Base-by-base conservation (phyloP, 768 basidiomycete genomes). In the Dioszegia crocea region DNA sequence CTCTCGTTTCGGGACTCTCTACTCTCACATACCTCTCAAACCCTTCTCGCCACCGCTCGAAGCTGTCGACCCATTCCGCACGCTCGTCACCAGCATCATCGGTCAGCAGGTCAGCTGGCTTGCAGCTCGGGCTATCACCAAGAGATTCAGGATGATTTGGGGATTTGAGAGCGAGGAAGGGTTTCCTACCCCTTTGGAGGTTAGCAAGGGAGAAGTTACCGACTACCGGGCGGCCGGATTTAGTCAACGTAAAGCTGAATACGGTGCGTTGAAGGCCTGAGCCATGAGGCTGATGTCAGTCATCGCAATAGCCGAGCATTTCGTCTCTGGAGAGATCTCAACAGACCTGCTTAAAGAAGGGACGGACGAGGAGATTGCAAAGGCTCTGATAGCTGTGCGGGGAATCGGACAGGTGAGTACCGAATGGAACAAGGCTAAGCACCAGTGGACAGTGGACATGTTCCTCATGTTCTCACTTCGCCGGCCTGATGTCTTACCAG, bases 391-490 rank as follows among this genome's bases (percentile, higher is more conserved):
- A 38, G 84, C 84, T 69, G 88, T 91, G 24, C 81, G 84, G 71
- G 91, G 88, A 0, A 88, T 91, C 63, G 91, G 90, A 46, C 82
- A 71, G 31, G 48, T 64, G 45, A 43, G 57, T 54, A 40, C 50
- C 50, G 40, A 50, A 52, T 53, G 56, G 31, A 49, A 5, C 5
- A 26, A 46, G 36, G 19, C 31, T 3, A 23, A 17, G 33, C 6
- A 10, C 4, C 27, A 63, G 59, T 66, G 67, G 70, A 56, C 77
- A 82, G 89, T 91, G n/a, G 86, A 91, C 67, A 93, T 93, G 91
- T 93, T 93, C 70, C 83, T 88, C 14, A 89, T 96, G 43, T 94
- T 93, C 76, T 87, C 88, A 1, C 79, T 92, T 30, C 82, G 89
- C 0, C 84, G 90, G 19, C 88, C 88, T 1, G 84, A 93, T 72